A percentile compares a stretch with the other conserved stretches of the same genome.
Evolutionary conservation across 805 yeast species (phyloP).

Genomic region (Ogataea paraovalis): DNA sequence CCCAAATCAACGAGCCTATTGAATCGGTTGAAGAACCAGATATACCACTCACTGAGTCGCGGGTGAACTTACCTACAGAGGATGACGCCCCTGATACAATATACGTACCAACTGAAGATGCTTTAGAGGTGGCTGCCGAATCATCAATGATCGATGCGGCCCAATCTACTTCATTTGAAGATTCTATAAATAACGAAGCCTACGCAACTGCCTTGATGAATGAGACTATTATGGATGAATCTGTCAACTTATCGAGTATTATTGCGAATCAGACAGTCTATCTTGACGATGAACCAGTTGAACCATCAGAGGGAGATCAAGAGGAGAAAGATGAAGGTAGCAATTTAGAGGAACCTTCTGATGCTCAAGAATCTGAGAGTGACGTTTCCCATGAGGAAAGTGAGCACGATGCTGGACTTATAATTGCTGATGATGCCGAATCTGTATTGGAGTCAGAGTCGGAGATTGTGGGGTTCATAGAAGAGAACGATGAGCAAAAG

Average conservation of each 20-base stretch:
- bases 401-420: constrained; percentile 3
- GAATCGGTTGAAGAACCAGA: background rate
- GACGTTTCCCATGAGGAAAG: constrained; percentile 7
- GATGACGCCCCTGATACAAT: background rate
- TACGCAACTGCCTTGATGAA: constrained; percentile 25
- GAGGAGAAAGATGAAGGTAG: background rate
- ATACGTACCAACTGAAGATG: background rate
- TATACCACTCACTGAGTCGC: background rate
- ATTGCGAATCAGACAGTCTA: constrained; percentile 26
- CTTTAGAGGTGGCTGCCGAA: constrained; percentile 22
- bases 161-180: constrained; percentile 2
- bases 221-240: constrained; percentile 12
- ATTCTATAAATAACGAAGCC: constrained; percentile 20
- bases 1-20: background rate
- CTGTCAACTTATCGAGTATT: constrained; percentile 11
- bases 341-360: background rate
- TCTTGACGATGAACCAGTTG: constrained; percentile 12
- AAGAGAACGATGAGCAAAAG: constrained; percentile 5
- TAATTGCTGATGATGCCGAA: constrained; percentile 6
- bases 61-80: no score
- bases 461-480: constrained; percentile 7
- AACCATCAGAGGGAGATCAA: background rate
- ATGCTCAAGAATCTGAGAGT: background rate
- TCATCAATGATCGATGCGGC: constrained; percentile 22
- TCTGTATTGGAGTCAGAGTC: constrained; percentile 6